These are phyloP conservation scores for Emergomyces pasteurianus DNA, from an alignment of 2,329 filamentous ascomycete species.

Conservation along the genomic window DNA sequence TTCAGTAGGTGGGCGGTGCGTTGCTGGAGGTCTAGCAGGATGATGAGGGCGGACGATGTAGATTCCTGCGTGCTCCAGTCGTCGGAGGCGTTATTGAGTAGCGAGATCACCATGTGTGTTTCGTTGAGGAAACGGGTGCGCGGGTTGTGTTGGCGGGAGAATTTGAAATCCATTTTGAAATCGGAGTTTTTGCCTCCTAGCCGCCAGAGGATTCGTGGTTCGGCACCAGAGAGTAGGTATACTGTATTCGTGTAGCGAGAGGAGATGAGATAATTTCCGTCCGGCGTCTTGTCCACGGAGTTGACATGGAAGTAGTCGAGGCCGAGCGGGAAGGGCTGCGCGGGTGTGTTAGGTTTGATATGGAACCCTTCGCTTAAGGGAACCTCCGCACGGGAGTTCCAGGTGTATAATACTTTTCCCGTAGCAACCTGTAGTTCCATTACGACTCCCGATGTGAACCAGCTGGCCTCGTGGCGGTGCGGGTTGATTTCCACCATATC, in stretches of 20 bases:
- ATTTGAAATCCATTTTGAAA: constrained; percentile 34
- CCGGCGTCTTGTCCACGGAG: constrained; percentile 28
- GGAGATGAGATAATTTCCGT: constrained; percentile 39
- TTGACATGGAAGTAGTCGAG: constrained; percentile 23
- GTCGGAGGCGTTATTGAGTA: constrained; percentile 25
- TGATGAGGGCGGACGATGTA: constrained; percentile 18
- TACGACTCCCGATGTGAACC: neutral
- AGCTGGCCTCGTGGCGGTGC: neutral
- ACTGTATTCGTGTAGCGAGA: constrained; percentile 36
- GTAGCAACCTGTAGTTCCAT: neutral
- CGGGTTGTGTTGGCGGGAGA: constrained; percentile 28
- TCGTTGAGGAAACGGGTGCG: constrained; percentile 20
- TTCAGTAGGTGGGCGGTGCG: constrained; percentile 18
- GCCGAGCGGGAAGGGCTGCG: neutral
- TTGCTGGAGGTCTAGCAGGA: constrained; percentile 18
- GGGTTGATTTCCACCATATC: neutral
- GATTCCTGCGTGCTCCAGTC: constrained; percentile 17
- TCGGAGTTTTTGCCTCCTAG: constrained; percentile 35
- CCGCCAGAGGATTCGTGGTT: constrained; percentile 33
- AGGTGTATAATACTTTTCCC: neutral
- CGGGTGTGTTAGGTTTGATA: neutral
- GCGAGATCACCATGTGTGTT: constrained; percentile 21
- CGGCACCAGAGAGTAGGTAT: constrained; percentile 37
- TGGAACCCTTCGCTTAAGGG: neutral
- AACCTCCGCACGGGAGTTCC: neutral